Base-by-base conservation (phyloP, 1,284 basidiomycete genomes). In the Tilletiaria anomala region DNA sequence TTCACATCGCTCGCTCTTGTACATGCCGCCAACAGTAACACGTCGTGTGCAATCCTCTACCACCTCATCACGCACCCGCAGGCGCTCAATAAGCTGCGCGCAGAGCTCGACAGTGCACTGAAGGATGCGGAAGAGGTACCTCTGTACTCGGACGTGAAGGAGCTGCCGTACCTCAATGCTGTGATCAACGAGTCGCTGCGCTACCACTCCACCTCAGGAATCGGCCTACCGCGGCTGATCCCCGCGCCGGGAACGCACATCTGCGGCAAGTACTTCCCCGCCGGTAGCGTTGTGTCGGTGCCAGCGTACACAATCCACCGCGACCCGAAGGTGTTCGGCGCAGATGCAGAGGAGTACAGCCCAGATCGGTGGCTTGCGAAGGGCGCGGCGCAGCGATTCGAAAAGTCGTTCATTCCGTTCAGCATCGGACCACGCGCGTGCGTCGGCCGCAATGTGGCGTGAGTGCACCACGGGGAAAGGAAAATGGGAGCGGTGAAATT, bases 151-250 rank as follows among this genome's bases (percentile, higher is more conserved):
- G 58, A 61, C 17, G 58, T 61, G 2, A 43, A 53, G 31, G 50
- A 53, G 26, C 53, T 61, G 15, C 58, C 58, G 6, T 69, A 68
- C 50, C 53, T 88, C 53, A 8, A 32, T 32, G 32, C 45, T 0
- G 82, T 80, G 65, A 80, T 88, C 69, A 78, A 79, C 65, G 85
- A 88, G 68, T 79, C 74, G 5, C 73, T 91, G 24, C 78, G 87
- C 10, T 65, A 82, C 32, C 83, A 88, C 70, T 80, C 82, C 4
- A 85, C 72, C 12, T 70, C 68, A 2, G 76, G 79, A 2, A 73
- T 87, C 38, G 86, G 86, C 19, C 76, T 91, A 20, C 48, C 61
- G 3, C 52, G 58, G 22, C 36, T 55, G 20, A 45, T 61, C 12
- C 58, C 58, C 1, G 24, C 38, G 14, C 50, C 51, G 2, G 58